phyloP scores from a whole-genome alignment of 192 early-diverging fungal species.

The Coemansia sp. region DNA sequence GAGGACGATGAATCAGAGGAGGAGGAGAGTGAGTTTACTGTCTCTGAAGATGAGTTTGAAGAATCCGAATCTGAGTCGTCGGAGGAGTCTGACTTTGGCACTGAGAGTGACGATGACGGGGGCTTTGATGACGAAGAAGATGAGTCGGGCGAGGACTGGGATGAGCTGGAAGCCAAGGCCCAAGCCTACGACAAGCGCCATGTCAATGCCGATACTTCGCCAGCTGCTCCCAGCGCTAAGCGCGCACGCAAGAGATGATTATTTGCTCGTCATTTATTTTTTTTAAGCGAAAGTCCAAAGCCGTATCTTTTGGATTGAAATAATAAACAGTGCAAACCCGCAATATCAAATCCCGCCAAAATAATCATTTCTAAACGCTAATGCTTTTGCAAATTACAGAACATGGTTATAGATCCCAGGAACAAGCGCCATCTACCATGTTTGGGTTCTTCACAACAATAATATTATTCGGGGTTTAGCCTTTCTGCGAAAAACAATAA shows the following conservation, averaged over 20 bases:
- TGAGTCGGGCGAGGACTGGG: conserved; percentile 77
- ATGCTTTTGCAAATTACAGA: no score
- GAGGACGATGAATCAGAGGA: conserved; percentile 59
- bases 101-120: conserved; percentile 37
- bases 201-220: conserved; percentile 8
- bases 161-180: conserved; percentile 77
- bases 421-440: no score
- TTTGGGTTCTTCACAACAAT: no score
- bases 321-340: no score
- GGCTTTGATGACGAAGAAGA: conserved; percentile 57
- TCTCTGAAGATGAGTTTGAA: conserved; percentile 59
- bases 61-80: conserved; percentile 50
- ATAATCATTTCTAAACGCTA: no score
- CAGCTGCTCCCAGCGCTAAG: conserved; percentile 26
- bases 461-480: no score
- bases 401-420: no score
- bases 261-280: not conserved
- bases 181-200: conserved; percentile 54
- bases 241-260: conserved; percentile 41
- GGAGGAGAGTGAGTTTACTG: conserved; percentile 64
- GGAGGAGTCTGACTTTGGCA: conserved; percentile 57
- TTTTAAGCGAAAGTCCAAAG: no score
- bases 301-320: no score
- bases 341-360: no score
- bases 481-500: conserved; percentile 12